Percentiles rank a stretch among this genome's conserved stretches.
These are phyloP conservation scores for Aspergillus ruber DNA, from an alignment of 2,329 filamentous ascomycete genomes.

Conservation along the genomic window DNA sequence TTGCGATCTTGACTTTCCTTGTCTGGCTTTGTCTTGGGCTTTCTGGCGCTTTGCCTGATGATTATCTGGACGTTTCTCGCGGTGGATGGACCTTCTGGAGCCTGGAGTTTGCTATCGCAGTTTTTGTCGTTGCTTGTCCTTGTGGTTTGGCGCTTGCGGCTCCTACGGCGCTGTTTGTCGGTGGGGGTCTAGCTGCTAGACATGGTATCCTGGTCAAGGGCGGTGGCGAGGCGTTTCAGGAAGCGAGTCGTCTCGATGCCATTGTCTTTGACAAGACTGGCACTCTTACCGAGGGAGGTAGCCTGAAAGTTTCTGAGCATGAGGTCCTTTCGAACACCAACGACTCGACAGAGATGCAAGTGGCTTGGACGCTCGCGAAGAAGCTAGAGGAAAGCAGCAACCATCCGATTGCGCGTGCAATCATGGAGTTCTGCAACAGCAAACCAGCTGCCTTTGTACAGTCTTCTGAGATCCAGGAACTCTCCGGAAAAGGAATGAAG, in stretches of 20 bases:
- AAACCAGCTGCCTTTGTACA: conserved; percentile 19
- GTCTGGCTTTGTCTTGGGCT: conserved; percentile 42
- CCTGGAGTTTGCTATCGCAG: conserved; percentile 66
- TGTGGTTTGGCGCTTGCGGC: conserved; percentile 80
- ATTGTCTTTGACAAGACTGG: conserved; percentile 88
- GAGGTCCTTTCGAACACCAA: conserved; percentile 27
- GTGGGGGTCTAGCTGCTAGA: conserved; percentile 70
- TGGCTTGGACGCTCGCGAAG: conserved; percentile 43
- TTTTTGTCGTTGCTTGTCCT: conserved; percentile 81
- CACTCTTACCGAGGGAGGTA: conserved; percentile 65
- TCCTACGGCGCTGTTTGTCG: conserved; percentile 79
- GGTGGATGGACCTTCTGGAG: conserved; percentile 48
- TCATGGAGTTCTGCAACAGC: conserved; percentile 44
- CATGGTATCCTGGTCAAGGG: conserved; percentile 77
- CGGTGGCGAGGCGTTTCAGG: conserved; percentile 78
- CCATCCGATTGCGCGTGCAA: conserved; percentile 54
- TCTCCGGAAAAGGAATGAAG: conserved; percentile 53
- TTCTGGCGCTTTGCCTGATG: conserved; percentile 38
- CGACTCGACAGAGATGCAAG: conserved; percentile 26
- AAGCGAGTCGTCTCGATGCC: conserved; percentile 69
- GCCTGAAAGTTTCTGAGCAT: conserved; percentile 50
- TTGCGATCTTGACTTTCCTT: conserved; percentile 42
- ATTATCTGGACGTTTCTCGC: conserved; percentile 47
- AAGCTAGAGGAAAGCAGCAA: conserved; percentile 53
- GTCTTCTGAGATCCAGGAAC: conserved; percentile 44